Evolutionary conservation across 495 filamentous ascomycete genomes (phyloP), one percentile per base, ranked within the genome.

Genomic region (Xylaria cubensis): DNA sequence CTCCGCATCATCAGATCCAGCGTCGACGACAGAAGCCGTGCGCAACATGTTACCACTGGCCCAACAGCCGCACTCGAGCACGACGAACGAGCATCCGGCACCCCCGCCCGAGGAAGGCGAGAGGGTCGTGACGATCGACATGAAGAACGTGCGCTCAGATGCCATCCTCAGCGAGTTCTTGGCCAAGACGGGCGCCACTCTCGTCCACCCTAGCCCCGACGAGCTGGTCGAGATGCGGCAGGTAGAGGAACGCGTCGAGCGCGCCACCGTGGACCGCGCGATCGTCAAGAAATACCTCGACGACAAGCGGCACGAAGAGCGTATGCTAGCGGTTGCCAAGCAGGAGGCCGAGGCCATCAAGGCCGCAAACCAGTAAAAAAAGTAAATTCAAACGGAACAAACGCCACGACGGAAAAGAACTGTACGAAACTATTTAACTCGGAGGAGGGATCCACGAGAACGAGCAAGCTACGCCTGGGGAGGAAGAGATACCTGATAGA

Each of bases 81-180:
- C 53, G 29, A 64, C 62, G 0, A 80, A 81, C 64, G 70, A 77
- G 53, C 76, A 82, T 53, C 80, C 80, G 51, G 84, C 83, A 41
- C 83, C 84, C 12, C 70, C 79, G 41, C 82, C 84, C 15, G 79
- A 77, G 56, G 78, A 85, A 41, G 81, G 80, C 50, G 85, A 87
- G 78, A 69, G 81, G 70, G 72, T 78, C 36, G 77, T 86, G 65
- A 84, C 82, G 0, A 89, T 95, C 68, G 85, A 92, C 66, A 88
- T 93, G 85, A 92, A 90, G 77, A 76, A 89, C 77, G 80, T 84
- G 59, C 80, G 85, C 34, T 90, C 89, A 34, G 79, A 81, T 13
- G 82, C 89, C 61, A 98, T 99, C 71, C 88, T 93, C 74, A 78
- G 82, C 7, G 84, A 90, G 67, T 86, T 99, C 36, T 76, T 94